Conservation (phyloP, 257 asterid species). For the Fraxinus excelsior region DNA sequence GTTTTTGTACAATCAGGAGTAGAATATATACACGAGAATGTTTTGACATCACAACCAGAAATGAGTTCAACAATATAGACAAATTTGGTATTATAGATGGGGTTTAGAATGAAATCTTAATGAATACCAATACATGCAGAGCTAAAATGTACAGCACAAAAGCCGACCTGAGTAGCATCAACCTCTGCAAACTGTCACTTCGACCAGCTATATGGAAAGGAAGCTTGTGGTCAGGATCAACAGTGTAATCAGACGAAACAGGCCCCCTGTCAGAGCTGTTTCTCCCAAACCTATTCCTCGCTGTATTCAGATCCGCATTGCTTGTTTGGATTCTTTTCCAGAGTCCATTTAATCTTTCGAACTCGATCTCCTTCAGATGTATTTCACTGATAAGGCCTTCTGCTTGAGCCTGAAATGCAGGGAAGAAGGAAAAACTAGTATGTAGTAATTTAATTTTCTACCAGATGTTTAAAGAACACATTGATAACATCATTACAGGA, state of each 20-base stretch:
- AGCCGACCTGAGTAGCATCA: slow-evolving; percentile 84
- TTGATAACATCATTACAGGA: neutral
- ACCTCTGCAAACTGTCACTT: slow-evolving; percentile 68
- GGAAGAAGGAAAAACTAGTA: neutral
- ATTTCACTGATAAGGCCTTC: slow-evolving; percentile 72
- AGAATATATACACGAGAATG: neutral
- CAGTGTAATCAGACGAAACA: slow-evolving; percentile 49
- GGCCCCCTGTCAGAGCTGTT: slow-evolving; percentile 47
- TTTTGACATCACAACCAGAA: neutral
- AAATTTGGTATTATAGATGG: slow-evolving; percentile 5
- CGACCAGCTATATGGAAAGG: slow-evolving; percentile 53
- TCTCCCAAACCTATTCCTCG: slow-evolving; percentile 74
- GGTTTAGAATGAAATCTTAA: slow-evolving; percentile 69
- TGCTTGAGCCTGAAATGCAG: slow-evolving; percentile 71
- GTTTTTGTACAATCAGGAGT: slow-evolving; percentile 31
- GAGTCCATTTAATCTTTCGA: slow-evolving; percentile 69
- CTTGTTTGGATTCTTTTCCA: slow-evolving; percentile 58
- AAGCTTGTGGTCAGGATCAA: slow-evolving; percentile 61
- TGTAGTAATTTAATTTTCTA: neutral
- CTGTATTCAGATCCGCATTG: slow-evolving; percentile 46
- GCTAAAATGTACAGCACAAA: slow-evolving; percentile 73
- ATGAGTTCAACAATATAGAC: slow-evolving; percentile 15
- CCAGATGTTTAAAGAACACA: neutral
- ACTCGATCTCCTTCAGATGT: slow-evolving; percentile 69
- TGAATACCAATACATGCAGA: slow-evolving; percentile 80